Evolutionary conservation across 2,329 filamentous ascomycete genomes (phyloP), one percentile per base, ranked within the genome.

Genomic region (Fonsecaea nubica): DNA sequence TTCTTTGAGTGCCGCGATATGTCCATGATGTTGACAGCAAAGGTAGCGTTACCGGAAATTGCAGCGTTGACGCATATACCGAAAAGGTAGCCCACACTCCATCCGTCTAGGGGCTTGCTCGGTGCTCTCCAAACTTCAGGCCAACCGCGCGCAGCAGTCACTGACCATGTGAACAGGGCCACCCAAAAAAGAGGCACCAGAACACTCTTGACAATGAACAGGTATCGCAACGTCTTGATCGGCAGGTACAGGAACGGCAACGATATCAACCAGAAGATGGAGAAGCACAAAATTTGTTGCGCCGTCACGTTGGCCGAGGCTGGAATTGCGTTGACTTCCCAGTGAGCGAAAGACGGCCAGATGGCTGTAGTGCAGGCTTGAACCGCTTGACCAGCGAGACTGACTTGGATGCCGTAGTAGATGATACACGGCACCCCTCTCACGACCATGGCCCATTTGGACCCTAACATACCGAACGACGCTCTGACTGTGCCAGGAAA

Each of bases 261-360:
- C 65, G 80, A 78, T 59, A 79, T 71, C 36, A 77, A 65, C 83
- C 84, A 87, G 72, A 86, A 87, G n/a, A 89, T 71, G 65, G 88
- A 83, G 70, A 86, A 86, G 38, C 80, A 81, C 18, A 86, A 73
- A 80, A 89, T 80, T 13, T 84, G 83, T 65, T 85, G 81, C 1
- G 83, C 85, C 2, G 82, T 84, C 48, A 87, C 86, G 25, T 86
- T 86, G 35, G 83, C 80, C 2, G 74, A 78, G 1, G 75, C 77
- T 0, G 85, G 82, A 7, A 89, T 80, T 35, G 78, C 76, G 70
- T 89, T 88, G 76, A 66, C 78, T 0, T 80, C 78, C 10, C 87
- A 59, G 80, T 83, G 18, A 10, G 76, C 72, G 64, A 80, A 83
- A 21, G 77, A 78, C 5, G 80, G 80, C 79, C 80, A 83, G 68